phyloP scores from a whole-genome alignment of 2,329 filamentous ascomycete genomes.

The Orbilia ellipsospora region DNA sequence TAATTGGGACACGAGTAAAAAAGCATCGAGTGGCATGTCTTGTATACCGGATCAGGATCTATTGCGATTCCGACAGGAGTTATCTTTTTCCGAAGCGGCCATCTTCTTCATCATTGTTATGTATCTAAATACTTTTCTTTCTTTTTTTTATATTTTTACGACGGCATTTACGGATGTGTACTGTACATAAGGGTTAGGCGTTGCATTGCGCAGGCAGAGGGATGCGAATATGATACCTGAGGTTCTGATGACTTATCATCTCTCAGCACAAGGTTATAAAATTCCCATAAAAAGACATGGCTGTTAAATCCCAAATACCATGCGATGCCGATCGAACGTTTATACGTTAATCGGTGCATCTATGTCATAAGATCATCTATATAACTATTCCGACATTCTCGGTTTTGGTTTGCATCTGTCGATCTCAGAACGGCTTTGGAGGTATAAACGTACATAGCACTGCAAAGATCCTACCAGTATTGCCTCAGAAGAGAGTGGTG shows the following conservation, averaged over 20 bases:
- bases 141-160: conserved; percentile 23
- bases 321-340: background rate
- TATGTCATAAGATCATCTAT: too few species aligned
- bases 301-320: background rate
- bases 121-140: conserved; percentile 27
- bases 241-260: conserved; percentile 8
- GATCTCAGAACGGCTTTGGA: too few species aligned
- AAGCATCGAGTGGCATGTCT: conserved; percentile 40
- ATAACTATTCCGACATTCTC: too few species aligned
- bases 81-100: conserved; percentile 19
- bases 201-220: conserved; percentile 38
- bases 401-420: too few species aligned
- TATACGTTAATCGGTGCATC: too few species aligned
- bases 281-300: too few species aligned
- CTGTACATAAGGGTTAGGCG: conserved; percentile 52
- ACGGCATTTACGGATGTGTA: conserved; percentile 49
- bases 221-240: conserved; percentile 53
- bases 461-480: too few species aligned
- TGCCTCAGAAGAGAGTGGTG: too few species aligned
- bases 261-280: too few species aligned
- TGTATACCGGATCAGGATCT: conserved; percentile 23
- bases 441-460: too few species aligned
- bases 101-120: conserved; percentile 13
- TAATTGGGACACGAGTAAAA: conserved; percentile 50
- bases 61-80: conserved; percentile 39